These are phyloP conservation scores for Magnaporthales sp. DNA, from an alignment of 2,329 filamentous ascomycete species.

Conservation along the genomic window DNA sequence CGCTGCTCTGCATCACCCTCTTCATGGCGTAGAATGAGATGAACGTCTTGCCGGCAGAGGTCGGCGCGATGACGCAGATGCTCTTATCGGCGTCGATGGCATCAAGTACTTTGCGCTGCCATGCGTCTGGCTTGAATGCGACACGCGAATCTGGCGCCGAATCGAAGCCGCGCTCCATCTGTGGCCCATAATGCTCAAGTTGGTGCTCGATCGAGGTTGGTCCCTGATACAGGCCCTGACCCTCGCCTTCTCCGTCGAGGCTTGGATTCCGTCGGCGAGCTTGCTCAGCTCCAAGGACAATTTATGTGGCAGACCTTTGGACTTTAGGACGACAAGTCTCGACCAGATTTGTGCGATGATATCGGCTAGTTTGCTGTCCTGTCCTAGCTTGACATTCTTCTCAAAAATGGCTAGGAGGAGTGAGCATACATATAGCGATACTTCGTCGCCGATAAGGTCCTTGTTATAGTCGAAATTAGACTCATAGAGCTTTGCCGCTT, in stretches of 20 bases:
- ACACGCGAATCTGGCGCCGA: constrained; percentile 60
- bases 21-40: constrained; percentile 82
- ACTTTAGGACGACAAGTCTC: constrained; percentile 9
- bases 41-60: constrained; percentile 77
- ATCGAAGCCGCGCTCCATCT: constrained; percentile 66
- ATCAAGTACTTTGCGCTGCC: constrained; percentile 68
- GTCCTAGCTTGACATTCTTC: too few species aligned
- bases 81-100: constrained; percentile 62
- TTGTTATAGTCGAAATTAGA: constrained; percentile 18
- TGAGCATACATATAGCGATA: constrained; percentile 21
- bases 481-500: constrained; percentile 39
- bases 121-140: constrained; percentile 63
- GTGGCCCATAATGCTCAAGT: constrained; percentile 56
- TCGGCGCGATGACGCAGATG: too few species aligned
- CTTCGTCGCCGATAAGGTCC: too few species aligned
- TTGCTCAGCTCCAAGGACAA: constrained; percentile 5
- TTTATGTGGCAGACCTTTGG: constrained; percentile 7
- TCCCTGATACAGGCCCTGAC: background rate
- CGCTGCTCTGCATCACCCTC: constrained; percentile 56
- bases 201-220: too few species aligned
- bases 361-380: background rate
- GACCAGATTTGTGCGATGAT: constrained; percentile 15
- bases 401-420: constrained; percentile 15
- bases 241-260: background rate
- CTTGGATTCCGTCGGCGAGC: background rate